Evolutionary conservation across 169 alveolate species (phyloP).

Genomic region (Plasmodium falciparum): DNA sequence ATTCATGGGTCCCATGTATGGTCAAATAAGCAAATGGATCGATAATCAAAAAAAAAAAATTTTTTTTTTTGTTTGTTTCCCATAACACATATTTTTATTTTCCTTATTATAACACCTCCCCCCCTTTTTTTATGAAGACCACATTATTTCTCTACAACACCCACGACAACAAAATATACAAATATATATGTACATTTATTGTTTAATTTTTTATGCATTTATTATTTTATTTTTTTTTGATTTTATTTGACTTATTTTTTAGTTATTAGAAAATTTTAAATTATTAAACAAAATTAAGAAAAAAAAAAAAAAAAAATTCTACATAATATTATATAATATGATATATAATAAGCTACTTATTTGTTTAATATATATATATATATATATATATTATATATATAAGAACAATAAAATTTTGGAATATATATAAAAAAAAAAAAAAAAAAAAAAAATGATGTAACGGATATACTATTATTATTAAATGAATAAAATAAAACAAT

Average conservation of each 20-base stretch:
- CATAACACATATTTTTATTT: constrained; percentile 3
- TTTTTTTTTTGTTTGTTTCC: neutral
- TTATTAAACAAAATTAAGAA: constrained; percentile 28
- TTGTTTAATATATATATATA: neutral
- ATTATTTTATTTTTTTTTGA: too few species aligned
- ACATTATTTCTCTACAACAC: too few species aligned
- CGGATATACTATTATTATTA: constrained; percentile 11
- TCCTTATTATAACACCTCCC: neutral
- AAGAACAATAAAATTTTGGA: constrained; percentile 13
- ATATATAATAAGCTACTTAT: too few species aligned
- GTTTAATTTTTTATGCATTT: too few species aligned
- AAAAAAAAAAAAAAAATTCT: constrained; percentile 10
- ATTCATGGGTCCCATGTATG: constrained; percentile 87
- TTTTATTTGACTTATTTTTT: constrained; percentile 4
- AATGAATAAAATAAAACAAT: neutral
- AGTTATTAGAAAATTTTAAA: constrained; percentile 14
- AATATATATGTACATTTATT: too few species aligned
- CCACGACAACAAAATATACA: too few species aligned
- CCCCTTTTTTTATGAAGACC: too few species aligned
- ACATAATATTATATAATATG: neutral
- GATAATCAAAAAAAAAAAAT: neutral
- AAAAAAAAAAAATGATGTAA: neutral
- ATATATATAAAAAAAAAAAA: neutral
- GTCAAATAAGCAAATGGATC: constrained; percentile 83
- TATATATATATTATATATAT: neutral